These are phyloP conservation scores for Aureobasidium uvarum DNA, from an alignment of 2,329 filamentous ascomycete genomes.

Conservation along the genomic window DNA sequence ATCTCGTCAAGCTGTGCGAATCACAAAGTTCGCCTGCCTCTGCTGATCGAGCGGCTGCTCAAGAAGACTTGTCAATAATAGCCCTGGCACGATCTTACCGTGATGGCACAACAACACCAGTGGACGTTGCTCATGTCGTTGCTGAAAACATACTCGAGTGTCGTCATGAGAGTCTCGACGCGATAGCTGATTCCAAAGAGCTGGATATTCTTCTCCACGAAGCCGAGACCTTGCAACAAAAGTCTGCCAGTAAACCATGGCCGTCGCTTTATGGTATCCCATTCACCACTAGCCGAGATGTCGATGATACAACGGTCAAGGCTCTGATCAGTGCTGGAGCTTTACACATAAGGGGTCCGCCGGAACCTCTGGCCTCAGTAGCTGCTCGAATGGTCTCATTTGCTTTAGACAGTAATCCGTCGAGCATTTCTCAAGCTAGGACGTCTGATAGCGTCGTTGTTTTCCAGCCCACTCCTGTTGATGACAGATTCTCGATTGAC, in stretches of 20 bases:
- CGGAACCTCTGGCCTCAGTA: background rate
- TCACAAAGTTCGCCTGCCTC: no score
- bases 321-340: background rate
- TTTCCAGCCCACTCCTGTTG: background rate
- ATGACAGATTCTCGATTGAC: background rate
- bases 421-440: background rate
- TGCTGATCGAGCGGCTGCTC: background rate
- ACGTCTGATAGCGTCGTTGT: background rate
- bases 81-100: background rate
- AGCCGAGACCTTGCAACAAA: background rate
- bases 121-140: background rate
- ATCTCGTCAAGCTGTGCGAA: background rate
- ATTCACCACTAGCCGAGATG: constrained; percentile 57
- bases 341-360: background rate
- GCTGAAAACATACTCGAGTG: no score
- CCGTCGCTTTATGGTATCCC: constrained; percentile 57
- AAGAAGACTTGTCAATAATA: background rate
- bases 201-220: background rate
- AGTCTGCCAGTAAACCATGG: constrained; percentile 35
- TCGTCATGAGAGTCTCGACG: background rate
- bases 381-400: background rate
- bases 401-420: background rate
- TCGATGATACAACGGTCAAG: background rate
- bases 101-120: no score
- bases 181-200: no score